Conservation (phyloP, 148 eudicot genomes). For the Persicaria maculosa region DNA sequence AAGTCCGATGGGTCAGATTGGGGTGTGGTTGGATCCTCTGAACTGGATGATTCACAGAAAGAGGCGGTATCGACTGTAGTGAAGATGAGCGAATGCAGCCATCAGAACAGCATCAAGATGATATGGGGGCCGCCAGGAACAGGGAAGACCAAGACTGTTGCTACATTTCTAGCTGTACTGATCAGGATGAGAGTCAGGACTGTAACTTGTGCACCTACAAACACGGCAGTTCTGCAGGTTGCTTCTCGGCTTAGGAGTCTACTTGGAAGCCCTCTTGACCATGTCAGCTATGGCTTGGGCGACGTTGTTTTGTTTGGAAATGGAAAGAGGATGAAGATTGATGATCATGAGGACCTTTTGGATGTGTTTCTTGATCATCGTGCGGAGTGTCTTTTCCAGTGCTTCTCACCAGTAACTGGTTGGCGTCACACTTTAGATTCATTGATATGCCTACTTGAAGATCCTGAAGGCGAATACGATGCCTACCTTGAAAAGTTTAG, state of each 20-base stretch:
- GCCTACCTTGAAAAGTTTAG: slow-evolving; percentile 21
- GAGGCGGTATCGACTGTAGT: slow-evolving; percentile 33
- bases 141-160: slow-evolving; percentile 57
- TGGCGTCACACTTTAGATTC: slow-evolving; percentile 33
- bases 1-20: neutral
- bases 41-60: slow-evolving; percentile 36
- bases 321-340: slow-evolving; percentile 46
- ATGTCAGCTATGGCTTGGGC: slow-evolving; percentile 38
- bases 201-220: slow-evolving; percentile 55
- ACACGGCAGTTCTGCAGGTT: slow-evolving; percentile 38
- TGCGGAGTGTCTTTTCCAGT: slow-evolving; percentile 21
- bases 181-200: slow-evolving; percentile 26
- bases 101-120: slow-evolving; percentile 31
- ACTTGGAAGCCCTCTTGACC: neutral
- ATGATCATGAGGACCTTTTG: slow-evolving; percentile 30
- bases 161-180: slow-evolving; percentile 26
- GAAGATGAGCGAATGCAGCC: slow-evolving; percentile 29
- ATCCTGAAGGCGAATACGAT: slow-evolving; percentile 30
- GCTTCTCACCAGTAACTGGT: slow-evolving; percentile 38
- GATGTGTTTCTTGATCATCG: slow-evolving; percentile 46
- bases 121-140: slow-evolving; percentile 80
- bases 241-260: slow-evolving; percentile 24
- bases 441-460: slow-evolving; percentile 42
- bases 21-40: neutral
- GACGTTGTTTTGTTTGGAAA: slow-evolving; percentile 63